Conservation (phyloP, 2,329 filamentous ascomycete genomes). For the Trichoderma guizhouense region DNA sequence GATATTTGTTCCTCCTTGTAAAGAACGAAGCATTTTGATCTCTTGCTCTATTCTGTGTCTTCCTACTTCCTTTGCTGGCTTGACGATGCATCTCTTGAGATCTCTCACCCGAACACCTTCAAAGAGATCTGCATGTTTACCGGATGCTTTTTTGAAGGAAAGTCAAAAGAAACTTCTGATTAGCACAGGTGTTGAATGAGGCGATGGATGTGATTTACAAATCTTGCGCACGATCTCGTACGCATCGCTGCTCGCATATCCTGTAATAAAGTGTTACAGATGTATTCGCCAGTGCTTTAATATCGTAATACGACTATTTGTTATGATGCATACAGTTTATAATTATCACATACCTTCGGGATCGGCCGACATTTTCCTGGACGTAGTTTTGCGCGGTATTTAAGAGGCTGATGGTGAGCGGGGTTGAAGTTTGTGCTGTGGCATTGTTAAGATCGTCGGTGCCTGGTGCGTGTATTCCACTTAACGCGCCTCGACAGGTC, state of each 20-base stretch:
- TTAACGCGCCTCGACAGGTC: neutral
- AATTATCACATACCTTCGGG: neutral
- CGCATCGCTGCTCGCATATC: conserved; percentile 59
- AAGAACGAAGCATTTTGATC: conserved; percentile 98
- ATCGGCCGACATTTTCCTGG: neutral
- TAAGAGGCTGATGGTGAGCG: neutral
- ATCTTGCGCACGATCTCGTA: conserved; percentile 99
- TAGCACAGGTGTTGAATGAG: conserved; percentile 22
- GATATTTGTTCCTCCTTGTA: conserved; percentile 94
- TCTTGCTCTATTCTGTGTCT: conserved; percentile 99
- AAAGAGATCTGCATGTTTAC: conserved; percentile 98
- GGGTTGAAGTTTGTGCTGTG: neutral
- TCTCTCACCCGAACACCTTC: conserved; percentile 99
- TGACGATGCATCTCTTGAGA: conserved; percentile 99
- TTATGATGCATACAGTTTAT: too few species aligned
- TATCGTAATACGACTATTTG: neutral
- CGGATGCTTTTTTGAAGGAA: conserved; percentile 62
- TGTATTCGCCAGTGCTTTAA: too few species aligned
- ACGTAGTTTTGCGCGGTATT: neutral
- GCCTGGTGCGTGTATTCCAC: neutral
- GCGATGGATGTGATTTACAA: conserved; percentile 51
- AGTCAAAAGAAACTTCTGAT: conserved; percentile 1
- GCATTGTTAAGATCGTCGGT: neutral
- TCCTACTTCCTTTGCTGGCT: conserved; percentile 98
- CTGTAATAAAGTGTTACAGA: neutral